These are phyloP conservation scores for Talaromyces sp. DNA, from an alignment of 2,329 filamentous ascomycete genomes.

Conservation along the genomic window DNA sequence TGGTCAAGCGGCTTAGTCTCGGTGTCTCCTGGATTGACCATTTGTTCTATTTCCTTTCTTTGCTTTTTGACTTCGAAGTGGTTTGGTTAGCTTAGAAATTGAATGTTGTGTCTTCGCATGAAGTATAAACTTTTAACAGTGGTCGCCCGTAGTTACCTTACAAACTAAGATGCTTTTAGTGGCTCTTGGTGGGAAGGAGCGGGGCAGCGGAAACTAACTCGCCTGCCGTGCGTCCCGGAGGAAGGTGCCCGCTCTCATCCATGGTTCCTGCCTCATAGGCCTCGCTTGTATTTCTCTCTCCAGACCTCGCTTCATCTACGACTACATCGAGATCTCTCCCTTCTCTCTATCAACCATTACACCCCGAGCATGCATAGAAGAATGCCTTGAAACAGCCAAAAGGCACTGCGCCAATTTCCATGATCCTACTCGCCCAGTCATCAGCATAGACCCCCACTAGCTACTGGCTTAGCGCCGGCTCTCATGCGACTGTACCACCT, in stretches of 20 bases:
- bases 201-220: not conserved
- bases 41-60: not conserved
- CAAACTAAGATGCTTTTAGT: not conserved
- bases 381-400: not conserved
- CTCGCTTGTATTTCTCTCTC: not conserved
- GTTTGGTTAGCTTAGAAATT: not conserved
- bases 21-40: not conserved
- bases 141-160: not conserved
- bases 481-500: not conserved
- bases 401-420: not conserved
- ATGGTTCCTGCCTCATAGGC: not conserved
- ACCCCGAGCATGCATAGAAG: not conserved
- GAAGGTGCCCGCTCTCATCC: not conserved
- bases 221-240: not conserved
- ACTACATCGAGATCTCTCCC: not conserved
- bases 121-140: not conserved
- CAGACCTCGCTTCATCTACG: not conserved
- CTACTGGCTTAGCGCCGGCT: not conserved
- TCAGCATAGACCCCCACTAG: not conserved
- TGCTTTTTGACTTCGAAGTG: not conserved
- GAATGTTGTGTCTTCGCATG: too few relatives aligned
- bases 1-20: not conserved
- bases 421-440: conserved; percentile 1
- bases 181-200: not conserved
- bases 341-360: not conserved